Base-by-base conservation (phyloP, 2,329 filamentous ascomycete genomes). In the Aspergillus unguis region DNA sequence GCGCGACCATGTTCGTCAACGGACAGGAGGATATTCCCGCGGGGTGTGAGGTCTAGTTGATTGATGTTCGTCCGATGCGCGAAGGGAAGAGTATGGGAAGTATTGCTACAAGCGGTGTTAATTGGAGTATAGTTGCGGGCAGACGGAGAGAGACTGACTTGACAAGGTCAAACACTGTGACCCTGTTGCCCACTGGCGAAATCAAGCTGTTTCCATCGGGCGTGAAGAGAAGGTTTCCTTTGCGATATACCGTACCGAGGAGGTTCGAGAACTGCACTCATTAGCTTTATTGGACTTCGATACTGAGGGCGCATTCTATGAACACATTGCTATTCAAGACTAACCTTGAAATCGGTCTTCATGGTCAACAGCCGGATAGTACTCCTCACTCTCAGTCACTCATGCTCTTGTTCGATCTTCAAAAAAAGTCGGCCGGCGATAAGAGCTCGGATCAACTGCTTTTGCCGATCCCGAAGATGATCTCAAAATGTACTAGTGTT, bases 331-430 rank as follows among this genome's bases (percentile, higher is more conserved):
- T 17, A 9, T 31, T 25, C 3, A 11, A 7, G 41, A 50, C 54
- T 53, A 73, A 95, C 92, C 85, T 94, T 95, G 75, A 97, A 99
- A 76, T 97, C 92, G 62, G 92, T 97, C 88, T 97, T 99, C 94
- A 99, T 99, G 56, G 58, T 80, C 57, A 58, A 52, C 46, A 52
- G 48, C 52, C 52, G 36, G 44, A 54, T 29, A 29, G 44, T 35
- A 27, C 49, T 62, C 62, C 63, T 55, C 54, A 54, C 53, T 45
- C 43, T 27, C 46, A 28, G 33, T 27, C 38, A 28, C 44, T 32
- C 10, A 17, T 40, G 29, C 47, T 29, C 4, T 44, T 42, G 50
- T 45, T 38, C 48, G 46, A 49, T 44, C 45, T 53, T 52, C 52
- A 60, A 61, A 62, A 62, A 59, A 56, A 55, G 49, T 59, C 53